Base-by-base conservation (phyloP, 352 stramenopile genomes). In the Pythium sp. region DNA sequence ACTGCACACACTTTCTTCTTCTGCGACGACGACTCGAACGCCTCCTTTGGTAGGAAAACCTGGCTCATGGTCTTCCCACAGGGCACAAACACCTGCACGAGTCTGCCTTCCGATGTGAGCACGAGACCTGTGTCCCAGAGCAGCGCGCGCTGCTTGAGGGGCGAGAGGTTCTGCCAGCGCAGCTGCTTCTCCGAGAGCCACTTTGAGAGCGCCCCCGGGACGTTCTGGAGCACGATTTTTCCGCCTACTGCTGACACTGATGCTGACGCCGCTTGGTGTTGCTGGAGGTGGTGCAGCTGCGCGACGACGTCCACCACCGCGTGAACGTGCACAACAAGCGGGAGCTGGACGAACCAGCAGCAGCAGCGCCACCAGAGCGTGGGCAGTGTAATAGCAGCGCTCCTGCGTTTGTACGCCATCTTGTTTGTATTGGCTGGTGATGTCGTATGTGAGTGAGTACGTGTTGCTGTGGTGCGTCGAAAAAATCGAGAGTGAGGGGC, bases 51-150 rank as follows among this genome's bases (percentile, higher is more conserved):
- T 32, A 66, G 51, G 51, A 59, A 66, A 12, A 66, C 20, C 60
- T 66, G 60, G 6, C 46, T 56, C 47, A 51, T 66, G 60, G 60
- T 49, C 15, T 58, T 66, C 18, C 60, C 60, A 34, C 60, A 66
- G 3, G 60, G 47, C n/a, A 66, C 60, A 24, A 58, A 66, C 26
- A 66, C 47, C 51, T 66, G 60, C 46, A 66, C 60, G 28, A 66
- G 60, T n/a, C 32, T 34, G 9, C 46, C 47, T 36, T 66, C 60
- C 18, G 18, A 51, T 2, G 60, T 66, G 66, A 80, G 67, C 12
- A 90, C 72, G 11, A 88, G 68, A 0, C 81, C 81, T 5, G 67
- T 58, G 49, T 90, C 81, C 78, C 80, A 90, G 38, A 90, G 65
- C 51, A 90, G 55, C 26, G 81, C 81, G 34, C 81, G 80, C 66